Evolutionary conservation across 176 grass and related monocot species (phyloP).

Genomic region (Rhynchospora breviuscula): DNA sequence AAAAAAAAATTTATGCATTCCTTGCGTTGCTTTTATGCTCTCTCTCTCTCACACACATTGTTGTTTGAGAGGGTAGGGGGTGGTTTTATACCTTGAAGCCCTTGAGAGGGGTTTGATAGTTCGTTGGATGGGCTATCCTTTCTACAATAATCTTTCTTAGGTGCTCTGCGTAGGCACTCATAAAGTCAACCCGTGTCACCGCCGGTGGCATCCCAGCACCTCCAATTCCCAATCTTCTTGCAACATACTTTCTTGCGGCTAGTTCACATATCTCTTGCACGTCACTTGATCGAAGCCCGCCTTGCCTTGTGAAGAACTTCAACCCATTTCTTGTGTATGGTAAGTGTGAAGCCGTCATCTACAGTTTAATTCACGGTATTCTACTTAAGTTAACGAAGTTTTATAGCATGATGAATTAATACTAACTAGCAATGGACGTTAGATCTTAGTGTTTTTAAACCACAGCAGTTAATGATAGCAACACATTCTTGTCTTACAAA

Average conservation of each 20-base stretch:
- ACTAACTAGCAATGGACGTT: background rate
- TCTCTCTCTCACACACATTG: background rate
- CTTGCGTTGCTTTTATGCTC: background rate
- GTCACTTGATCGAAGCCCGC: conserved; percentile 43
- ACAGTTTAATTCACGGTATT: background rate
- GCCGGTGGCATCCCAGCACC: conserved; percentile 7
- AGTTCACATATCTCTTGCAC: conserved; percentile 58
- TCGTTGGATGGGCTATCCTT: conserved; percentile 51
- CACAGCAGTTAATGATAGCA: background rate
- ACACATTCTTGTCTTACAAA: background rate
- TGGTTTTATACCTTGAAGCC: conserved; percentile 36
- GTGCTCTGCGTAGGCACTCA: conserved; percentile 69
- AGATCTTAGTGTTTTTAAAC: background rate
- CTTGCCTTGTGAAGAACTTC: conserved; percentile 82
- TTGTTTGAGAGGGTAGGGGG: background rate
- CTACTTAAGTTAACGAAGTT: background rate
- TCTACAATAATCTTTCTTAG: conserved; percentile 59
- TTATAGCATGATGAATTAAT: background rate
- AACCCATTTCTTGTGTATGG: conserved; percentile 89
- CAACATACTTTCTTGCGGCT: conserved; percentile 46
- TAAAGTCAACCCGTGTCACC: conserved; percentile 52
- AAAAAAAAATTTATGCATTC: background rate
- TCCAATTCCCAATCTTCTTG: conserved; percentile 40
- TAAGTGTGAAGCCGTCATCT: conserved; percentile 91
- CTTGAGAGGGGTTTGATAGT: conserved; percentile 47